These are phyloP conservation scores for Paramyrothecium roridum DNA, from an alignment of 2,329 filamentous ascomycete genomes.

Conservation along the genomic window DNA sequence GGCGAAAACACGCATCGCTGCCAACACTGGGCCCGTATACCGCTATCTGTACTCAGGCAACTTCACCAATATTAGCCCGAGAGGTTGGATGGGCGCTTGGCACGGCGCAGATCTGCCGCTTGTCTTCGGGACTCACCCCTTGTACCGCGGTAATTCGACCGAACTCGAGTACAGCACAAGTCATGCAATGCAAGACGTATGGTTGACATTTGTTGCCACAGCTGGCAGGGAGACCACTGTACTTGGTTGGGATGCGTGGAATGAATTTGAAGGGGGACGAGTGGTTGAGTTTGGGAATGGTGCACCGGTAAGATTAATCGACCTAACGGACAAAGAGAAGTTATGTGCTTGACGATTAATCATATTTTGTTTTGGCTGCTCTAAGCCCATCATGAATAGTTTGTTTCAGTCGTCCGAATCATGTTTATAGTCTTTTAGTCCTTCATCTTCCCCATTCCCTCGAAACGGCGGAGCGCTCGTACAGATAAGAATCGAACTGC, in stretches of 20 bases:
- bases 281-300: conserved; percentile 1
- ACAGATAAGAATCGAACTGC: no score
- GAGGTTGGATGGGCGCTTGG: conserved; percentile 1
- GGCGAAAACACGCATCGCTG: background rate
- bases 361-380: no score
- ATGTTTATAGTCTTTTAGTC: no score
- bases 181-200: background rate
- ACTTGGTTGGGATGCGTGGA: background rate
- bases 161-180: background rate
- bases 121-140: conserved; percentile 1
- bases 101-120: background rate
- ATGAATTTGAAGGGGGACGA: background rate
- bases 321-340: background rate
- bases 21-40: background rate
- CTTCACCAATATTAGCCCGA: conserved; percentile 1
- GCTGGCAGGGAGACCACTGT: background rate
- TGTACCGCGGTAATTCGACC: conserved; percentile 1
- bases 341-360: background rate
- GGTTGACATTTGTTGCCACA: background rate
- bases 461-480: no score
- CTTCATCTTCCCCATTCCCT: no score
- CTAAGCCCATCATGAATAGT: no score
- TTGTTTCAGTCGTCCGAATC: no score
- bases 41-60: background rate
- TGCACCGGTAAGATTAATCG: background rate